phyloP scores from a whole-genome alignment of 2,329 filamentous ascomycete species.

The Camillea tinctor region DNA sequence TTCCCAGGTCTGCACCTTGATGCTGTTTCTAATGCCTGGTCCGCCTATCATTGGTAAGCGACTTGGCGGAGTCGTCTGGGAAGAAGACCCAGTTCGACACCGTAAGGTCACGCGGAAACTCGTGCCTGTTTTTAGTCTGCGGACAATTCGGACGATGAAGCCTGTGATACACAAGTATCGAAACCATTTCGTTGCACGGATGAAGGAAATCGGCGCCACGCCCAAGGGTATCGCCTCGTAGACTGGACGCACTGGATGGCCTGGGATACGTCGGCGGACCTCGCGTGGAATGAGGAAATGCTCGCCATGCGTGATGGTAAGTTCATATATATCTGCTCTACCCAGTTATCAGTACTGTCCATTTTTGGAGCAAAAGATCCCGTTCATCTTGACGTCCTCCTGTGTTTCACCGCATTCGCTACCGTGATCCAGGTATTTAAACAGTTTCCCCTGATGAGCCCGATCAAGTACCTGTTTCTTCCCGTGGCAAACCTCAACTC shows the following conservation, averaged over 20 bases:
- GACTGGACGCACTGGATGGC: constrained; percentile 21
- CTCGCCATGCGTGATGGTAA: constrained; percentile 18
- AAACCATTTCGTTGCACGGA: constrained; percentile 18
- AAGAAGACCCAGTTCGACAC: constrained; percentile 21
- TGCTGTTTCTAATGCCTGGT: constrained; percentile 1
- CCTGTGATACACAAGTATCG: constrained; percentile 19
- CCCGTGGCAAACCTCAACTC: constrained; percentile 5
- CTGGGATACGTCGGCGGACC: constrained; percentile 17
- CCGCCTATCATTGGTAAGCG: background rate
- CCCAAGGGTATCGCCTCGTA: constrained; percentile 9
- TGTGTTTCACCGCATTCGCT: constrained; percentile 8
- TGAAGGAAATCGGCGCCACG: constrained; percentile 13
- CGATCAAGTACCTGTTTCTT: constrained; percentile 14
- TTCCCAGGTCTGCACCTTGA: background rate
- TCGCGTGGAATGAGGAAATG: constrained; percentile 19
- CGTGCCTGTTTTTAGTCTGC: constrained; percentile 23
- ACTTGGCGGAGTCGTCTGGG: constrained; percentile 16
- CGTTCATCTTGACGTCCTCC: constrained; percentile 11
- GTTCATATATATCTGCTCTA: background rate
- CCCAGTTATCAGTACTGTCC: background rate
- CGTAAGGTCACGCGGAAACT: constrained; percentile 20
- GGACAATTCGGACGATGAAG: constrained; percentile 14
- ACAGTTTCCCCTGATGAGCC: constrained; percentile 13
- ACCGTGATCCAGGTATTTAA: constrained; percentile 16
- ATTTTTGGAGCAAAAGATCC: constrained; percentile 3